Conservation (phyloP, 2,329 filamentous ascomycete genomes). For the Rhynchosporium agropyri region DNA sequence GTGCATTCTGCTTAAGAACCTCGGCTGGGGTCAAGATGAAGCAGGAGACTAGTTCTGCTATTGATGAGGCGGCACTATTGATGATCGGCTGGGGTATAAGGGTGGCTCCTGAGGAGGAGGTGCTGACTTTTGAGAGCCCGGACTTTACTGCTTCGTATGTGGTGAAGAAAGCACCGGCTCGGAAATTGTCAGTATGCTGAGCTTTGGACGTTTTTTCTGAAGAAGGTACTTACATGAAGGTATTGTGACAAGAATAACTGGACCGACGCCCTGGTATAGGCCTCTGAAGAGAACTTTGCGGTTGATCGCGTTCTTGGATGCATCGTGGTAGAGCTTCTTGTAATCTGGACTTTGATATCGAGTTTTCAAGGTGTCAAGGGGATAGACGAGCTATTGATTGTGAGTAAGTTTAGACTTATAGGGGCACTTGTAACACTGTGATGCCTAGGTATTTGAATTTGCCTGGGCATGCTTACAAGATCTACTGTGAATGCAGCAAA, state of each 20-base stretch:
- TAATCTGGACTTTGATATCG: conserved; percentile 80
- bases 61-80: conserved; percentile 72
- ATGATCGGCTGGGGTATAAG: conserved; percentile 70
- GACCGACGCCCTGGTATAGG: conserved; percentile 85
- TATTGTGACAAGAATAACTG: conserved; percentile 82
- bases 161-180: conserved; percentile 85
- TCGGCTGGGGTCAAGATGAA: conserved; percentile 86
- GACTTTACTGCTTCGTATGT: conserved; percentile 81
- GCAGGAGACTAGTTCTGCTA: conserved; percentile 83
- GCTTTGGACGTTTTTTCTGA: not conserved
- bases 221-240: conserved; percentile 65
- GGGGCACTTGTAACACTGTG: not conserved
- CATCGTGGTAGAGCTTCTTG: conserved; percentile 64
- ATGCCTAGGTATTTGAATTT: not conserved
- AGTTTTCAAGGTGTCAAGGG: conserved; percentile 88
- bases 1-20: conserved; percentile 91
- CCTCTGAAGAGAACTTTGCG: conserved; percentile 66
- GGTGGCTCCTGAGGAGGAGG: conserved; percentile 51
- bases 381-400: conserved; percentile 57
- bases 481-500: conserved; percentile 70
- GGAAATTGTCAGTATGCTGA: not conserved
- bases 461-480: conserved; percentile 6
- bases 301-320: conserved; percentile 55
- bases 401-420: not conserved
- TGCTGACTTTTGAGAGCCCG: conserved; percentile 57